Percentiles rank a stretch among this genome's conserved stretches.
phyloP scores from a whole-genome alignment of 441 rosid genomes.

The Croton laevigatus region DNA sequence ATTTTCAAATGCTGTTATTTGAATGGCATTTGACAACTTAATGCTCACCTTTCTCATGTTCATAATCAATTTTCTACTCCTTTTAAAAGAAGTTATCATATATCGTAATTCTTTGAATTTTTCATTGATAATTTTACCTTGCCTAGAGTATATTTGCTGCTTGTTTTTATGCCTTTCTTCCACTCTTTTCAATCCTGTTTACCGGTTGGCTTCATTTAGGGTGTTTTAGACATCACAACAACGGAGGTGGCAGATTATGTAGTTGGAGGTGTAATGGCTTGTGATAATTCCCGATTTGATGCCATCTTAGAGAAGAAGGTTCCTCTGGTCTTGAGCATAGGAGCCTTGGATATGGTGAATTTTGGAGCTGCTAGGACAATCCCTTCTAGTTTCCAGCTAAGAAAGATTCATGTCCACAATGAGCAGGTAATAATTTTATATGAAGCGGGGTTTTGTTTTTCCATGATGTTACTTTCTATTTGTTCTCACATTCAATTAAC shows the following conservation, averaged over 20 bases:
- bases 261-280: conserved; percentile 94
- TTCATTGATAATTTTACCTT: not conserved
- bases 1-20: not conserved
- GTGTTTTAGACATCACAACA: conserved; percentile 82
- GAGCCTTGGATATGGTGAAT: conserved; percentile 94
- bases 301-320: conserved; percentile 65
- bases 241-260: conserved; percentile 94
- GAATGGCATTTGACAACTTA: not conserved
- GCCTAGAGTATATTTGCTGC: not conserved
- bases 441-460: not conserved
- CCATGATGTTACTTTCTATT: not conserved
- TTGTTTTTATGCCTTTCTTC: not conserved
- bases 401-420: conserved; percentile 78
- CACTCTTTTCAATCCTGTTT: not conserved
- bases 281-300: conserved; percentile 83
- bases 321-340: conserved; percentile 84
- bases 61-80: not conserved
- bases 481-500: not conserved
- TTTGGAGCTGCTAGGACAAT: conserved; percentile 80
- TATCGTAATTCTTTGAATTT: not conserved
- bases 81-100: not conserved
- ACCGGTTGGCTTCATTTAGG: conserved; percentile 36
- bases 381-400: conserved; percentile 57
- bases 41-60: not conserved
- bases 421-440: conserved; percentile 51